A percentile compares a stretch with the other conserved stretches of the same genome.
Evolutionary conservation across 495 filamentous ascomycete species (phyloP).

Genomic region (Aspergillus taichungensis): DNA sequence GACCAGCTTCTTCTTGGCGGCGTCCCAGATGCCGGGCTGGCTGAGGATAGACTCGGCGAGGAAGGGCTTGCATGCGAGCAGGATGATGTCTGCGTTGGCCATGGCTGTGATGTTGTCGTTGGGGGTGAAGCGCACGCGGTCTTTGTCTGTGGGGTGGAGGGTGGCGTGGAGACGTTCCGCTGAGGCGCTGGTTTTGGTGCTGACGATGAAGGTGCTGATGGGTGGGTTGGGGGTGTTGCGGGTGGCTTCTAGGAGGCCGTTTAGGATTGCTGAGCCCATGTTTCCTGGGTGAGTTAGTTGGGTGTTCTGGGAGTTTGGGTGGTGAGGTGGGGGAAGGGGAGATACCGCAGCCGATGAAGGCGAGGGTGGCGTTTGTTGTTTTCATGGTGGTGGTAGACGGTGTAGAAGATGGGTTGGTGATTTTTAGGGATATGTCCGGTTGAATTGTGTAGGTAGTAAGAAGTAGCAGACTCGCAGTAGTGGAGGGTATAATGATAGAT

Average conservation of each 20-base stretch:
- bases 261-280: conserved; percentile 31
- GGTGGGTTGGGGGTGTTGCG: conserved; percentile 5
- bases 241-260: conserved; percentile 23
- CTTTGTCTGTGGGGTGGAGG: neutral
- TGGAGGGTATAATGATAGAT: too few species aligned
- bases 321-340: neutral
- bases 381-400: too few species aligned
- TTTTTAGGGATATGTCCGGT: too few species aligned
- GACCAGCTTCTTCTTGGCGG: conserved; percentile 64
- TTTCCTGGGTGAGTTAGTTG: conserved; percentile 18
- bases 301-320: neutral
- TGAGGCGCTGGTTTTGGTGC: conserved; percentile 22
- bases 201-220: conserved; percentile 15
- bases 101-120: conserved; percentile 16
- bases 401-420: too few species aligned
- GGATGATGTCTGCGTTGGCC: conserved; percentile 22
- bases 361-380: conserved; percentile 6
- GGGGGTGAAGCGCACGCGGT: conserved; percentile 1
- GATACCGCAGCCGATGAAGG: conserved; percentile 27
- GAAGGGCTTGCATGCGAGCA: conserved; percentile 31
- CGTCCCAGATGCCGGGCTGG: conserved; percentile 14
- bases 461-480: too few species aligned
- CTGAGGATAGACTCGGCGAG: conserved; percentile 23
- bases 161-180: conserved; percentile 5
- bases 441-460: too few species aligned